Conservation (phyloP, 148 eudicot genomes). For the Drosera capensis region DNA sequence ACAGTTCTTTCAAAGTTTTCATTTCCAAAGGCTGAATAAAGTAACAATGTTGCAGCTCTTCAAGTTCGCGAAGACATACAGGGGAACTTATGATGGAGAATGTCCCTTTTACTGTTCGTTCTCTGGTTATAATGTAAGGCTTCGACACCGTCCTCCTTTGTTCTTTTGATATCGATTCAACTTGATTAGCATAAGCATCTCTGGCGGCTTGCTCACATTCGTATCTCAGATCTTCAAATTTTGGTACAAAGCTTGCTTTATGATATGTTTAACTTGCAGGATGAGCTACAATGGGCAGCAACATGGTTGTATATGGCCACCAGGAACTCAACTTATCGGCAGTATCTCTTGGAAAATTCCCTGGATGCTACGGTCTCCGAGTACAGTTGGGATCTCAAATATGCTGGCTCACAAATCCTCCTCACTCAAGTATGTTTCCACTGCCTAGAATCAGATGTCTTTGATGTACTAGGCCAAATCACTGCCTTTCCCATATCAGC, state of each 20-base stretch:
- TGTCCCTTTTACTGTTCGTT: slow-evolving; percentile 89
- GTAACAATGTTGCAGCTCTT: slow-evolving; percentile 34
- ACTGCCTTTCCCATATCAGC: too few relatives aligned
- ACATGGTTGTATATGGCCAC: slow-evolving; percentile 74
- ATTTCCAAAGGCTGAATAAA: background rate
- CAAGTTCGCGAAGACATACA: slow-evolving; percentile 33
- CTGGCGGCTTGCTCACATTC: too few relatives aligned
- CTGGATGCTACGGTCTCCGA: slow-evolving; percentile 36
- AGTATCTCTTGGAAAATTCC: slow-evolving; percentile 44
- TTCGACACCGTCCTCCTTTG: background rate
- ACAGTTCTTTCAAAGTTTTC: too few relatives aligned
- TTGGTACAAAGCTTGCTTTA: too few relatives aligned
- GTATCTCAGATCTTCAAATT: too few relatives aligned
- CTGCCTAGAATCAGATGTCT: too few relatives aligned
- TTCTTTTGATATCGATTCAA: background rate
- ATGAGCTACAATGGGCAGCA: slow-evolving; percentile 90
- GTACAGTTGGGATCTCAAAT: slow-evolving; percentile 89
- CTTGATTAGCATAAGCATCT: too few relatives aligned
- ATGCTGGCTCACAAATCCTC: slow-evolving; percentile 68
- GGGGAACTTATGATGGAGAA: slow-evolving; percentile 66
- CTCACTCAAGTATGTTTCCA: slow-evolving; percentile 42
- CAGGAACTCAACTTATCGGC: slow-evolving; percentile 19
- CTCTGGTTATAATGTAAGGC: slow-evolving; percentile 57
- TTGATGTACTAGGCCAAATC: background rate
- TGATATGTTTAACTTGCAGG: too few relatives aligned